Base-by-base conservation (phyloP, 2,329 filamentous ascomycete species). In the Pseudogymnoascus verrucosus region DNA sequence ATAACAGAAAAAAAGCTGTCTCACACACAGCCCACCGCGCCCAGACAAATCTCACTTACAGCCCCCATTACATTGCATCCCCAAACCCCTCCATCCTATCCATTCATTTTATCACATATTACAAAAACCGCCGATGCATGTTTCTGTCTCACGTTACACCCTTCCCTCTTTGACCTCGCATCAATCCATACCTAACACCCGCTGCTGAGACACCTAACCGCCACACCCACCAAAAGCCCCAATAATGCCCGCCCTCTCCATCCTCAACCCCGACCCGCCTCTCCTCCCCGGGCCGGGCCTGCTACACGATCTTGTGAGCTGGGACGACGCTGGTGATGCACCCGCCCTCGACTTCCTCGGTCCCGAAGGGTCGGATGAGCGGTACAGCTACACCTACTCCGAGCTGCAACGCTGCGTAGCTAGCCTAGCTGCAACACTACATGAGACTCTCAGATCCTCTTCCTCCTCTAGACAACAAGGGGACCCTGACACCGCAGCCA, bases 311-410 rank as follows among this genome's bases (percentile, higher is more conserved):
- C 80, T 96, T 6, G 83, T 95, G 60, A 75, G 78, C 26, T 70
- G 70, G 63, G 67, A 73, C 26, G 69, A 76, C 37, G 65, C 70
- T n/a, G n/a, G n/a, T 23, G 69, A 74, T 54, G 69, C 71, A 5
- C 74, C 75, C 42, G 89, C 89, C 6, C 81, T 93, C 66, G 88
- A 92, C 64, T 89, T 86, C 71, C 78, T 85, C 31, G 75, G 78
- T 64, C 68, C 77, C 51, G 77, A 82, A 67, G 81, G 79, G 28
- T 8, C 51, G 14, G 23, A 6, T 5, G 65, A 57, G 36, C 65
- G 69, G 37, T 54, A 66, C 40, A 64, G 54, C 37, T 74, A 74
- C 47, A 71, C 47, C 10, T 74, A 74, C 65, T 47, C 59, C 57
- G 69, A 73, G 60, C 69, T 73, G 11, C 78, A 77, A 21, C 82